These are phyloP conservation scores for Schwanniomyces vanrijiae DNA, from an alignment of 805 yeast genomes.

Conservation along the genomic window DNA sequence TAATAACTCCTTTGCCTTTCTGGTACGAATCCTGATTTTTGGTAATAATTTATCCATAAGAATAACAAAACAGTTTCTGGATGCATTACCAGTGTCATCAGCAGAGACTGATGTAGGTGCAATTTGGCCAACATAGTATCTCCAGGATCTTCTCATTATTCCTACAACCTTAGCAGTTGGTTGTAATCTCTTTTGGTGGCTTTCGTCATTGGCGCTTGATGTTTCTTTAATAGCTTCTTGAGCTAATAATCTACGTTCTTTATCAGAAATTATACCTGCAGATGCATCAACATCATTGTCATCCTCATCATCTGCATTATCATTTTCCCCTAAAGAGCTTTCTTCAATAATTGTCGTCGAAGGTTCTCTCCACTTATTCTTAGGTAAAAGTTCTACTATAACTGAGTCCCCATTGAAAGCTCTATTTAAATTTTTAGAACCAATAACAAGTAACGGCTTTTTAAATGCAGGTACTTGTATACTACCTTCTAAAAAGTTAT, in stretches of 20 bases:
- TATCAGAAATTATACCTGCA: conserved; percentile 55
- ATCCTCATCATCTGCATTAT: conserved; percentile 57
- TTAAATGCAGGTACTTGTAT: conserved; percentile 71
- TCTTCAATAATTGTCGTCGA: conserved; percentile 79
- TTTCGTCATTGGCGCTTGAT: conserved; percentile 36
- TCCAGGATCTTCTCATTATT: conserved; percentile 87
- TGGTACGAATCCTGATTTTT: conserved; percentile 78
- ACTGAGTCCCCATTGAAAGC: conserved; percentile 92
- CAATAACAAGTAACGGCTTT: conserved; percentile 78
- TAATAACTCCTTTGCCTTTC: conserved; percentile 78
- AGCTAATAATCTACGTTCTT: conserved; percentile 69
- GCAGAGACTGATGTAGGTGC: conserved; percentile 67
- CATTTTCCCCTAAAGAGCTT: conserved; percentile 57
- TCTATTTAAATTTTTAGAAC: conserved; percentile 83
- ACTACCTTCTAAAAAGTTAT: conserved; percentile 86
- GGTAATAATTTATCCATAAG: conserved; percentile 91
- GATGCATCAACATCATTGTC: conserved; percentile 13
- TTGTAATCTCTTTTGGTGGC: conserved; percentile 50
- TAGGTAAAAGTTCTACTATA: conserved; percentile 84
- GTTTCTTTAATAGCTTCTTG: conserved; percentile 74
- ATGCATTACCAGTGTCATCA: conserved; percentile 59
- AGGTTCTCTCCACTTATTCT: conserved; percentile 84
- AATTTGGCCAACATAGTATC: conserved; percentile 92
- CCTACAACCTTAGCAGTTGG: conserved; percentile 97
- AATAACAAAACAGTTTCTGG: conserved; percentile 77